A percentile compares a stretch with the other conserved stretches of the same genome.
Evolutionary conservation across 2,329 filamentous ascomycete species (phyloP).

Genomic region (Cucurbitaria berberidis): DNA sequence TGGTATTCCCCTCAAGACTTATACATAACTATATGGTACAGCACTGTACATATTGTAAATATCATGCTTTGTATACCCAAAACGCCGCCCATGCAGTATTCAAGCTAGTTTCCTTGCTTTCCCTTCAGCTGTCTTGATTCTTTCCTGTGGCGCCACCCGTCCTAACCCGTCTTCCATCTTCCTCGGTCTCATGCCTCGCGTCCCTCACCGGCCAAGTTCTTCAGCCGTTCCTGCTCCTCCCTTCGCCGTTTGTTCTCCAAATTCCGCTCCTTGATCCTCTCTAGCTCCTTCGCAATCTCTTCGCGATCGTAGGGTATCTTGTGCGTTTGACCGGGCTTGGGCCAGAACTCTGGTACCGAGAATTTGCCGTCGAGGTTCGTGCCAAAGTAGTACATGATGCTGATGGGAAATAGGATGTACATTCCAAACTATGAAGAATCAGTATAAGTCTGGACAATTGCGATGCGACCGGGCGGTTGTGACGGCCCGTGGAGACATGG

Average conservation of each 20-base stretch:
- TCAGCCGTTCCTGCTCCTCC: slow-evolving; percentile 48
- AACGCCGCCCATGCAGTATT: slow-evolving; percentile 29
- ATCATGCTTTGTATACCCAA: slow-evolving; percentile 1
- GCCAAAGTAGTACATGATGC: slow-evolving; percentile 99
- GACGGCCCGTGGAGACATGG: background rate
- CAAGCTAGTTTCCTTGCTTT: background rate
- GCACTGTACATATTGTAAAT: slow-evolving; percentile 33
- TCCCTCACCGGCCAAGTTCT: slow-evolving; percentile 25
- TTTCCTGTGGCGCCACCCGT: background rate
- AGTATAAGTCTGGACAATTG: background rate
- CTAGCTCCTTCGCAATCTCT: slow-evolving; percentile 82
- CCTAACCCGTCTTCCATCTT: background rate
- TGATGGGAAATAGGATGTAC: slow-evolving; percentile 98
- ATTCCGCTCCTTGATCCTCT: slow-evolving; percentile 66
- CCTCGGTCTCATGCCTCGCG: slow-evolving; percentile 9
- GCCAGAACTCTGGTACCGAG: slow-evolving; percentile 91
- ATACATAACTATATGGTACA: slow-evolving; percentile 36
- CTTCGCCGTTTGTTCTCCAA: slow-evolving; percentile 56
- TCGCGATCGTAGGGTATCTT: slow-evolving; percentile 77
- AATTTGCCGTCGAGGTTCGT: slow-evolving; percentile 92
- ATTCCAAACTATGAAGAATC: slow-evolving; percentile 78
- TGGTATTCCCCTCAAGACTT: slow-evolving; percentile 4
- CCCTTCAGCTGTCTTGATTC: background rate
- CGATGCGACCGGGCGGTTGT: background rate
- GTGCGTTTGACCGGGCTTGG: slow-evolving; percentile 77